Evolutionary conservation across 2,329 filamentous ascomycete species (phyloP), one percentile per base, ranked within the genome.

Genomic region (Sarocladium kiliense): DNA sequence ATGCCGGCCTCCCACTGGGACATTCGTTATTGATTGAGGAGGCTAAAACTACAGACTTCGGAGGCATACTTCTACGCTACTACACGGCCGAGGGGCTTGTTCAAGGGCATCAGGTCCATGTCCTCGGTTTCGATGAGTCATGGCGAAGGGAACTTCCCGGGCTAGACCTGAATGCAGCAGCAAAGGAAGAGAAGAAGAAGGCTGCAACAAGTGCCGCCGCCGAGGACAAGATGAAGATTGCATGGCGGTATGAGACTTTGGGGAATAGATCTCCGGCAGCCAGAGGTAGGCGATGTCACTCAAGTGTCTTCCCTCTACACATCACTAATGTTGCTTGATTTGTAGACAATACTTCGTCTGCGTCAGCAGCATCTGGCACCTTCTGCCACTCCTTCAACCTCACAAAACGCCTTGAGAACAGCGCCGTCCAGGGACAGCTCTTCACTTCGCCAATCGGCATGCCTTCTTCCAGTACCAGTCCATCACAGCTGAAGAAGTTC

Each of bases 171-270:
- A 54, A 14, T 30, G 73, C 64, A 10, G 32, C 32, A 6, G 19
- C 11, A n/a, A 53, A 53, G 23, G 50, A 41, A 18, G 68, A 71
- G 16, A 61, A 64, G 49, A 74, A 68, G 55, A 62, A 77, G 30
- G 74, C 77, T 37, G 55, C 66, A 16, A 16, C 34, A 16, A 7
- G 32, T 27, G 6, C 50, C 7, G 61, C 67, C 2, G 64, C 71
- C 2, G 77, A 79, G 14, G 88, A 93, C 59, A 92, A 87, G 71
- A 97, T 99, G 94, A 97, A 96, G 75, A 99, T 99, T 75, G 94
- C 94, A 3, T 99, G 94, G 94, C 82, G 94, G 69, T 99, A 99
- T 73, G 92, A 97, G 71, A 82, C 85, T 32, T 71, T 97, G 54
- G 88, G 88, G 16, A 87, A 71, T 55, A 62, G 85, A 62, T 84